A percentile compares a stretch with the other conserved stretches of the same genome.
Evolutionary conservation across 805 yeast genomes (phyloP).

Genomic region (Priceomyces melissophilus): DNA sequence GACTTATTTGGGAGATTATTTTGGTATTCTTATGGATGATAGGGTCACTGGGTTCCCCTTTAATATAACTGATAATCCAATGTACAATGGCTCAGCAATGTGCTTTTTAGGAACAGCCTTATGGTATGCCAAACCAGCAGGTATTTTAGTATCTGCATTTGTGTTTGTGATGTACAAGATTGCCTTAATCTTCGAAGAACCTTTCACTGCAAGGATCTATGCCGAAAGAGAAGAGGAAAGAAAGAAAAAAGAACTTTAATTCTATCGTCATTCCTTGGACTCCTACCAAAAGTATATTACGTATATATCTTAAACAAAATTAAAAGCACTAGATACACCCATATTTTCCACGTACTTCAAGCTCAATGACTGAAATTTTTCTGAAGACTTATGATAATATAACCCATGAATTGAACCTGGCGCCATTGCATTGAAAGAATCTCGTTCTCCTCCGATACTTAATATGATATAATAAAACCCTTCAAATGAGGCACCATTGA

Average conservation of each 20-base stretch:
- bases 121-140: slow-evolving; percentile 87
- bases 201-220: slow-evolving; percentile 90
- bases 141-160: slow-evolving; percentile 64
- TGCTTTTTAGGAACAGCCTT: slow-evolving; percentile 89
- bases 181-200: slow-evolving; percentile 90
- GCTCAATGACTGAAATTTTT: slow-evolving; percentile 74
- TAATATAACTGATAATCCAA: slow-evolving; percentile 86
- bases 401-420: slow-evolving; percentile 77
- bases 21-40: slow-evolving; percentile 89
- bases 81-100: slow-evolving; percentile 91
- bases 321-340: slow-evolving; percentile 31
- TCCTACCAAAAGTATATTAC: too few species aligned
- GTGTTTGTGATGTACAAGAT: slow-evolving; percentile 80
- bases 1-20: slow-evolving; percentile 94
- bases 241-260: slow-evolving; percentile 3
- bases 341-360: slow-evolving; percentile 51
- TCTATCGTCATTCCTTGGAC: too few species aligned
- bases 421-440: slow-evolving; percentile 11
- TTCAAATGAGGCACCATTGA: slow-evolving; percentile 78
- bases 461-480: slow-evolving; percentile 89
- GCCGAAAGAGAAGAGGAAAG: slow-evolving; percentile 57
- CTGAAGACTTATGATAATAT: slow-evolving; percentile 78
- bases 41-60: slow-evolving; percentile 93
- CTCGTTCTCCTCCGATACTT: slow-evolving; percentile 47
- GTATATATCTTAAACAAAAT: slow-evolving; percentile 18